Evolutionary conservation across 768 basidiomycete genomes (phyloP).

Genomic region (Glaciozyma martinii): DNA sequence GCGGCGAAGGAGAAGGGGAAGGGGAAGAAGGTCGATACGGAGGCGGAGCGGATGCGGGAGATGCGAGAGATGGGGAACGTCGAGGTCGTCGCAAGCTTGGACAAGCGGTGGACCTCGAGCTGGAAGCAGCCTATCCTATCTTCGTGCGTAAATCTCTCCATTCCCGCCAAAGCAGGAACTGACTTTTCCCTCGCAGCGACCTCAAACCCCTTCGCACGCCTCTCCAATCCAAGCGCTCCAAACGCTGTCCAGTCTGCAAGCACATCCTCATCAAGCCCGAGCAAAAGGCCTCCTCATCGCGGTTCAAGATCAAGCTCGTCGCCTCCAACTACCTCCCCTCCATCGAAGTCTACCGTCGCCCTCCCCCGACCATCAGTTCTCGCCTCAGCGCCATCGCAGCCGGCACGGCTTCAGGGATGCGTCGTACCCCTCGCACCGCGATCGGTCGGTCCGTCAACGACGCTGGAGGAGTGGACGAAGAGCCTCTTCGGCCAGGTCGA

Average conservation of each 20-base stretch:
- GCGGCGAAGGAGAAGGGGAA: constrained; percentile 4
- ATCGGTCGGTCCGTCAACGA: constrained; percentile 43
- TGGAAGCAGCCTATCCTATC: constrained; percentile 63
- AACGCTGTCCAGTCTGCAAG: constrained; percentile 85
- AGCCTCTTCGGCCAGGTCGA: constrained; percentile 59
- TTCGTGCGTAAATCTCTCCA: constrained; percentile 46
- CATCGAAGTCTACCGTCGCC: constrained; percentile 52
- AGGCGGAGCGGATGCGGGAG: constrained; percentile 54
- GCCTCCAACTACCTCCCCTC: constrained; percentile 89
- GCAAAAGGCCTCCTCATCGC: constrained; percentile 85
- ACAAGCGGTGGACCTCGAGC: constrained; percentile 71
- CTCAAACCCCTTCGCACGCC: constrained; percentile 82
- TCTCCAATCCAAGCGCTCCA: constrained; percentile 84
- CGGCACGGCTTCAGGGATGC: constrained; percentile 21
- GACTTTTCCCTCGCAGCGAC: constrained; percentile 48
- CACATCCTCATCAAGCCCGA: constrained; percentile 98
- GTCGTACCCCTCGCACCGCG: constrained; percentile 37
- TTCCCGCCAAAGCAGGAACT: background rate
- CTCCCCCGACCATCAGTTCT: constrained; percentile 36
- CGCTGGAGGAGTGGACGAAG: constrained; percentile 26
- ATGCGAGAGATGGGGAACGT: constrained; percentile 48
- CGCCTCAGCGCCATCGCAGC: constrained; percentile 27
- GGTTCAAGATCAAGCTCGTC: constrained; percentile 95
- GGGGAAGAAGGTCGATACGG: constrained; percentile 35
- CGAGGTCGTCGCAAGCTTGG: constrained; percentile 58